Base-by-base conservation (phyloP, 129 eudicot genomes). In the Scalesia atractyloides region DNA sequence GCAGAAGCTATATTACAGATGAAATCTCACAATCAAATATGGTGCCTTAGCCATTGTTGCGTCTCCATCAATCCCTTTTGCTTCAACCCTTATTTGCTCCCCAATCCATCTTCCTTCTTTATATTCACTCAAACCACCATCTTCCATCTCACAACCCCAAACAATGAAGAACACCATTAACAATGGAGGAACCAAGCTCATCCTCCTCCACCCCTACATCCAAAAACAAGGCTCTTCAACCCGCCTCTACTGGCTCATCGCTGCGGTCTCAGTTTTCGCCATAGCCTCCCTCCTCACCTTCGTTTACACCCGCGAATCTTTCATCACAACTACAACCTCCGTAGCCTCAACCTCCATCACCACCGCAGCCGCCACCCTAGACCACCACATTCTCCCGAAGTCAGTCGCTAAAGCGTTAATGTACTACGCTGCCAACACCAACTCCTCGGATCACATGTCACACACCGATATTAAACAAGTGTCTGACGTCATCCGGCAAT, bases 121-220 rank as follows among this genome's bases (percentile, higher is more conserved):
- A 86, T 69, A 82, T 18, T 58, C 80, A 70, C 68, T 52, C 66
- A 14, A 66, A 46, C 33, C 5, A 36, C 48, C 19, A 26, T 17
- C 77, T 49, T 36, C 51, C 13, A 41, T 13, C 33, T 20, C 12
- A 63, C 36, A 61, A 24, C 26, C 30, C 16, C 5, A 52, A 5
- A 51, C 70, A 48, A 91, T 80, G 88, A 89, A 84, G 95, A 89
- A 87, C 84, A 84, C 75, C 79, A 79, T 82, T 22, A 83, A 71
- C 80, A 90, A 73, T 36, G 81, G 81, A 72, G 70, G 64, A 81
- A 92, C 98, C 44, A 92, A 87, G 78, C 83, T 93, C 18, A 93
- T 93, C 63, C 98, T 93, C 58, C 92, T 93, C 43, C 98, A 93
- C 39, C 98, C 98, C 34, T 93, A 93, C 88, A 82, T 93, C 18